These are phyloP conservation scores for Boletus semigastroideus DNA, from an alignment of 1,284 basidiomycete species.

Conservation along the genomic window DNA sequence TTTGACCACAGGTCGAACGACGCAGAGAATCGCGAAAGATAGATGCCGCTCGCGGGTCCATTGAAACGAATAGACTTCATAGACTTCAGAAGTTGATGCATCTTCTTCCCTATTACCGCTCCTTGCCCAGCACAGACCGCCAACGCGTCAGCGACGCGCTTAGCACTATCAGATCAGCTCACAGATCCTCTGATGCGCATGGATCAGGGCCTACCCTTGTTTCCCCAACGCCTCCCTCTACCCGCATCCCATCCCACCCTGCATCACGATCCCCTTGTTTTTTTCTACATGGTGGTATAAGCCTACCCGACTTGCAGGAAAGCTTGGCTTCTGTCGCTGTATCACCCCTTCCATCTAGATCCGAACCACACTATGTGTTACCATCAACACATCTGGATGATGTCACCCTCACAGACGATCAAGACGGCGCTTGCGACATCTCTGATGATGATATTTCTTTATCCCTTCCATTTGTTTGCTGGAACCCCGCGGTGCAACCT, in stretches of 20 bases:
- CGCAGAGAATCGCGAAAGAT: slow-evolving; percentile 49
- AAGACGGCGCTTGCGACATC: slow-evolving; percentile 3
- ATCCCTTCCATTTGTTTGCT: slow-evolving; percentile 23
- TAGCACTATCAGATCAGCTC: slow-evolving; percentile 9
- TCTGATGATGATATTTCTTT: slow-evolving; percentile 18
- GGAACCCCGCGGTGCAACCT: slow-evolving; percentile 28
- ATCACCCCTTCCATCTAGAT: slow-evolving; percentile 17
- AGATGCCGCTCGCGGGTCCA: slow-evolving; percentile 45
- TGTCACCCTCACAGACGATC: slow-evolving; percentile 1
- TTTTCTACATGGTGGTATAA: slow-evolving; percentile 8
- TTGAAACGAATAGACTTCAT: slow-evolving; percentile 53
- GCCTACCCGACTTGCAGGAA: slow-evolving; percentile 17
- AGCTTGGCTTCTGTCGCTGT: slow-evolving; percentile 5
- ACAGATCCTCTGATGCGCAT: slow-evolving; percentile 13
- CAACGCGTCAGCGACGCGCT: slow-evolving; percentile 31
- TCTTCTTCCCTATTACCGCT: slow-evolving; percentile 38
- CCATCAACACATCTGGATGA: slow-evolving; percentile 11
- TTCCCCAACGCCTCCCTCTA: slow-evolving; percentile 1
- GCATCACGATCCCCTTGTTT: slow-evolving; percentile 9
- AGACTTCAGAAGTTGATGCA: slow-evolving; percentile 48
- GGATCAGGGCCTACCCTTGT: slow-evolving; percentile 19
- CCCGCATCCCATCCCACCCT: slow-evolving; percentile 9
- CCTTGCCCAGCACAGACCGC: slow-evolving; percentile 36
- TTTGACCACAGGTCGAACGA: slow-evolving; percentile 44
- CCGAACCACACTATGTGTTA: slow-evolving; percentile 14